A percentile compares a stretch with the other conserved stretches of the same genome.
Conservation (phyloP, 1,284 basidiomycete genomes). For the Trichosporon asahii region DNA sequence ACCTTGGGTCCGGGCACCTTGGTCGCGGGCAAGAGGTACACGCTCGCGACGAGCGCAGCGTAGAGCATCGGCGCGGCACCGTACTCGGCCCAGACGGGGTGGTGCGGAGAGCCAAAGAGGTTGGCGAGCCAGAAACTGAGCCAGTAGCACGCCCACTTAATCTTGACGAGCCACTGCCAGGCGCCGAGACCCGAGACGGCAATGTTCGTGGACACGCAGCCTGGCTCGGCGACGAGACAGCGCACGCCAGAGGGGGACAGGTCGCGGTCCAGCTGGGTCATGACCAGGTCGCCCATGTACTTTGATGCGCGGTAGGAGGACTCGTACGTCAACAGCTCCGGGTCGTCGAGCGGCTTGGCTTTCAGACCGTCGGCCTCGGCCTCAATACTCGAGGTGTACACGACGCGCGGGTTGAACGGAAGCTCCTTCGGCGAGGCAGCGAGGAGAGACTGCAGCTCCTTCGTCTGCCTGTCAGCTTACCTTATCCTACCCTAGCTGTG, state of each 20-base stretch:
- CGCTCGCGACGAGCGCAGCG: conserved; percentile 35
- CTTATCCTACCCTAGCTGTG: neutral
- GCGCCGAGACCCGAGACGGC: conserved; percentile 39
- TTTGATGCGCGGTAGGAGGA: conserved; percentile 72
- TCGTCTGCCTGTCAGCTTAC: conserved; percentile 32
- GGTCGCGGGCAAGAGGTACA: conserved; percentile 29
- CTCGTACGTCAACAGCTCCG: conserved; percentile 63
- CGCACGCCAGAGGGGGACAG: conserved; percentile 54
- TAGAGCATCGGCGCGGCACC: conserved; percentile 43
- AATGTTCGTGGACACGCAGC: conserved; percentile 68
- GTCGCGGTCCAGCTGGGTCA: conserved; percentile 57
- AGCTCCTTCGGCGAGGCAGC: conserved; percentile 39
- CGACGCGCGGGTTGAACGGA: conserved; percentile 59
- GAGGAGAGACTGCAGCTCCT: conserved; percentile 46
- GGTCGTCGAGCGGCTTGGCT: conserved; percentile 58
- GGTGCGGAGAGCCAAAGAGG: conserved; percentile 41
- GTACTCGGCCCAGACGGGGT: conserved; percentile 37
- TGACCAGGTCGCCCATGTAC: conserved; percentile 73
- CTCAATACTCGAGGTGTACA: conserved; percentile 78
- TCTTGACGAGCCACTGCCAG: conserved; percentile 55
- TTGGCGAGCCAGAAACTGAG: conserved; percentile 61
- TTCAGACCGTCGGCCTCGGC: conserved; percentile 59
- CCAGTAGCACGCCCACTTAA: conserved; percentile 60
- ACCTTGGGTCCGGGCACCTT: conserved; percentile 38
- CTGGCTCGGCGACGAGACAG: conserved; percentile 70